Evolutionary conservation across 371 early-diverging fungal species (phyloP).

Genomic region (Mucor piriformis): DNA sequence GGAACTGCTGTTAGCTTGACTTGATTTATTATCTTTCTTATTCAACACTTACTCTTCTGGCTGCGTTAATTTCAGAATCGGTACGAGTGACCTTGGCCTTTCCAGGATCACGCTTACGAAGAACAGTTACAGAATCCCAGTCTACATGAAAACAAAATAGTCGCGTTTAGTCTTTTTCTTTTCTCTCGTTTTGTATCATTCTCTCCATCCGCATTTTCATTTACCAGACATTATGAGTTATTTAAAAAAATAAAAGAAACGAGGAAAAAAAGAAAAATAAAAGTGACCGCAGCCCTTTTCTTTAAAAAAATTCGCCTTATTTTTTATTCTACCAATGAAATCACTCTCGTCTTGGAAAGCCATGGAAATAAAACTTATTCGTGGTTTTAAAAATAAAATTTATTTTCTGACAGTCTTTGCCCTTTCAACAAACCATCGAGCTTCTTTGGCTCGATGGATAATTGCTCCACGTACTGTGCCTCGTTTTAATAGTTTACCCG

Average conservation of each 20-base stretch:
- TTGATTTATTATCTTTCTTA: not conserved
- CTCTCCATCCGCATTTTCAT: not conserved
- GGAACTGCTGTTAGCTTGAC: not conserved
- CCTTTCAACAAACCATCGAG: conserved; percentile 45
- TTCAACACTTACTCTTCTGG: conserved; percentile 58
- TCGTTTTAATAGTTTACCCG: conserved; percentile 31
- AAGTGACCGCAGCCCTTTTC: conserved; percentile 6
- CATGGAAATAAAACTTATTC: conserved; percentile 10
- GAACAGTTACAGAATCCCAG: conserved; percentile 79
- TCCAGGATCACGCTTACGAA: conserved; percentile 74
- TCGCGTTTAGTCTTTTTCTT: not conserved
- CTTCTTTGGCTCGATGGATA: conserved; percentile 48
- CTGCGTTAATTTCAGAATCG: conserved; percentile 77
- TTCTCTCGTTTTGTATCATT: not conserved
- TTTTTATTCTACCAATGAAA: conserved; percentile 7
- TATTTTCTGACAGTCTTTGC: conserved; percentile 44
- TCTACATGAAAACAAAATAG: conserved; percentile 33
- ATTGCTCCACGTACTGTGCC: conserved; percentile 44
- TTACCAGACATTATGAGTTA: conserved; percentile 32
- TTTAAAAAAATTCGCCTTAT: not conserved
- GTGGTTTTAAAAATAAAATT: conserved; percentile 3
- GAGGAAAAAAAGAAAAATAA: conserved; percentile 9
- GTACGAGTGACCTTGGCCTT: conserved; percentile 69
- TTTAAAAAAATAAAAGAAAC: not conserved
- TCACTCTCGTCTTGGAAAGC: conserved; percentile 12